Conservation (phyloP, 371 early-diverging fungal genomes). For the Dichotomocladium elegans region DNA sequence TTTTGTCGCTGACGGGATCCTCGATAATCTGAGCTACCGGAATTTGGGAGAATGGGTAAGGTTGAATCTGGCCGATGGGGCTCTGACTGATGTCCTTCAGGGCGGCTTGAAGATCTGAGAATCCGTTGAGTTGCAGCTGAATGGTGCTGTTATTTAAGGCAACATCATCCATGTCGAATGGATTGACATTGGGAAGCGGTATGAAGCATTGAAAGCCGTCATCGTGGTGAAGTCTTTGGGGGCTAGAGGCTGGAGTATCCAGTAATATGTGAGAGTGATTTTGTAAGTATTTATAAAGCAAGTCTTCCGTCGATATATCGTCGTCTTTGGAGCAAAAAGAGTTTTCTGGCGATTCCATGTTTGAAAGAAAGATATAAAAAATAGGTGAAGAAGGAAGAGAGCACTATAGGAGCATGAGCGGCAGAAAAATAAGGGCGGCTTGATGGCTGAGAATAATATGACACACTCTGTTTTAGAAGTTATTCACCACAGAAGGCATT, state of each 20-base stretch:
- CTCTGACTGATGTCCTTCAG: background rate
- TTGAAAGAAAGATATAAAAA: background rate
- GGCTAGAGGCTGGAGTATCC: background rate
- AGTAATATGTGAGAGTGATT: background rate
- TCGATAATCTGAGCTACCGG: background rate
- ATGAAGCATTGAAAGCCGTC: no score
- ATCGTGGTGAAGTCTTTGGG: background rate
- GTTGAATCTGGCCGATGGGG: background rate
- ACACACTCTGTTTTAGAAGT: background rate
- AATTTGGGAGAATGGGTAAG: background rate
- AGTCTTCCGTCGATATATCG: slow-evolving; percentile 1
- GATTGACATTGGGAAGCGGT: no score
- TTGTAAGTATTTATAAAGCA: slow-evolving; percentile 1
- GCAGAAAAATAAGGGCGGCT: background rate
- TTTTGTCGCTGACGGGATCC: background rate
- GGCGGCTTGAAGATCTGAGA: slow-evolving; percentile 8
- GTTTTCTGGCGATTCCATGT: background rate
- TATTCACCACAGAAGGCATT: background rate
- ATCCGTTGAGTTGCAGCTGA: slow-evolving; percentile 4
- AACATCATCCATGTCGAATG: background rate
- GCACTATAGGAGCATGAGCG: no score
- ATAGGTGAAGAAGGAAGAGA: background rate
- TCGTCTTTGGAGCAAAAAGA: background rate
- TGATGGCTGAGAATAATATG: background rate
- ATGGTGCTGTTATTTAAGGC: background rate